A percentile compares a stretch with the other conserved stretches of the same genome.
Evolutionary conservation across 1,139 yeast species (phyloP).

Genomic region (Hanseniaspora gamundiae): DNA sequence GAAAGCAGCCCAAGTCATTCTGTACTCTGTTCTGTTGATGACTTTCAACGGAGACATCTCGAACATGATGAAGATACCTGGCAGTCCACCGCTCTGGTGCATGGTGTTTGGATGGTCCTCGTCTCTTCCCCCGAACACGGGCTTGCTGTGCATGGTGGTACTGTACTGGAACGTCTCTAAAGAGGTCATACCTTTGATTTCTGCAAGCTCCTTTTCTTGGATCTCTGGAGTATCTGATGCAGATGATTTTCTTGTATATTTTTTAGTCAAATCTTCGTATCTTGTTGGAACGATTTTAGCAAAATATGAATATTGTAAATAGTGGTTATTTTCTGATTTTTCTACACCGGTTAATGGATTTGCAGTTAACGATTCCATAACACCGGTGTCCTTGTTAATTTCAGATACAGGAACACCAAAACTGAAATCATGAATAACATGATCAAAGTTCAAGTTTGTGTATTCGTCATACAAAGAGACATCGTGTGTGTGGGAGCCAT

Average conservation of each 20-base stretch:
- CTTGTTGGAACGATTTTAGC: constrained; percentile 87
- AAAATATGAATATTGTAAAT: constrained; percentile 51
- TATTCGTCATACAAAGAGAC: constrained; percentile 52
- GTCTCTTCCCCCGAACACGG: constrained; percentile 76
- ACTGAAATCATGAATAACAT: constrained; percentile 64
- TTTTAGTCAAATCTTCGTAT: constrained; percentile 37
- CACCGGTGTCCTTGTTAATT: not conserved
- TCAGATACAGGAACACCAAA: constrained; percentile 51
- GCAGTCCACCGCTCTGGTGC: constrained; percentile 79
- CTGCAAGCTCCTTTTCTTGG: not conserved
- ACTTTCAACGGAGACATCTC: constrained; percentile 92
- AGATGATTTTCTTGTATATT: not conserved
- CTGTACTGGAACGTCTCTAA: constrained; percentile 88
- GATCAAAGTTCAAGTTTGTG: constrained; percentile 55
- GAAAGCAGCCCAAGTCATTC: constrained; percentile 77
- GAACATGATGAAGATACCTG: constrained; percentile 78
- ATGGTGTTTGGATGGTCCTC: constrained; percentile 80
- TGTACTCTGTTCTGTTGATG: constrained; percentile 68
- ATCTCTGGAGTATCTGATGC: not conserved
- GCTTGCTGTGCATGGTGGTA: constrained; percentile 83
- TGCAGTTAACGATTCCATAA: constrained; percentile 19
- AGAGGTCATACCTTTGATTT: constrained; percentile 23
- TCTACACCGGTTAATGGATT: constrained; percentile 61
- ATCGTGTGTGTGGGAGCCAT: constrained; percentile 65
- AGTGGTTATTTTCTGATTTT: constrained; percentile 40